A percentile compares a stretch with the other conserved stretches of the same genome.
These are phyloP conservation scores for Cryptococcus sp. DNA, from an alignment of 1,284 basidiomycete genomes.

Conservation along the genomic window DNA sequence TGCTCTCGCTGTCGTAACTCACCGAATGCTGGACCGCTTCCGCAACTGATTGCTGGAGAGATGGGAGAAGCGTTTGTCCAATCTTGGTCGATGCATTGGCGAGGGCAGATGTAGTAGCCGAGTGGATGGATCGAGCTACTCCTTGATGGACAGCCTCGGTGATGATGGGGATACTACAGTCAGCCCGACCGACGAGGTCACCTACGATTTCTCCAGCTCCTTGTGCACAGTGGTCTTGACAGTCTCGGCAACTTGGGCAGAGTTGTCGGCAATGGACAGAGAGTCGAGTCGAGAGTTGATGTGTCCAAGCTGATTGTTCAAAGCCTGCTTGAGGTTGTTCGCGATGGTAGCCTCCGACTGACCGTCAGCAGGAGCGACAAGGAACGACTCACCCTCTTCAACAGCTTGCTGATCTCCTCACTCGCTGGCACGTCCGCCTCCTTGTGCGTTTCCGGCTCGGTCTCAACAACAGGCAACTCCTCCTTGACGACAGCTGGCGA, in stretches of 20 bases:
- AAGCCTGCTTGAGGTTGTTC: slow-evolving; percentile 20
- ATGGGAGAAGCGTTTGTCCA: slow-evolving; percentile 18
- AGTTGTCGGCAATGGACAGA: slow-evolving; percentile 10
- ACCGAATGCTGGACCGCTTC: slow-evolving; percentile 22
- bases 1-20: too few relatives aligned
- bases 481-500: slow-evolving; percentile 1
- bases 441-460: background rate
- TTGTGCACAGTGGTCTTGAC: slow-evolving; percentile 21
- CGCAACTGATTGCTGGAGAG: slow-evolving; percentile 22
- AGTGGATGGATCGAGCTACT: too few relatives aligned
- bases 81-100: slow-evolving; percentile 23
- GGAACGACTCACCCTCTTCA: slow-evolving; percentile 9
- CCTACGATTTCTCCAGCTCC: slow-evolving; percentile 22
- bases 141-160: background rate
- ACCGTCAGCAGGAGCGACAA: slow-evolving; percentile 1
- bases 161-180: slow-evolving; percentile 11
- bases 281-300: slow-evolving; percentile 14
- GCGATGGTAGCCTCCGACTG: slow-evolving; percentile 30
- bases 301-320: slow-evolving; percentile 13
- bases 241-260: slow-evolving; percentile 13
- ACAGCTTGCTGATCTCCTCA: slow-evolving; percentile 2
- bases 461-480: background rate
- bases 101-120: slow-evolving; percentile 22
- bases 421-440: background rate
- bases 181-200: background rate